Percentiles rank a stretch among this genome's conserved stretches.
Evolutionary conservation across 2,329 filamentous ascomycete genomes (phyloP).

Genomic region (Alternaria sp.): DNA sequence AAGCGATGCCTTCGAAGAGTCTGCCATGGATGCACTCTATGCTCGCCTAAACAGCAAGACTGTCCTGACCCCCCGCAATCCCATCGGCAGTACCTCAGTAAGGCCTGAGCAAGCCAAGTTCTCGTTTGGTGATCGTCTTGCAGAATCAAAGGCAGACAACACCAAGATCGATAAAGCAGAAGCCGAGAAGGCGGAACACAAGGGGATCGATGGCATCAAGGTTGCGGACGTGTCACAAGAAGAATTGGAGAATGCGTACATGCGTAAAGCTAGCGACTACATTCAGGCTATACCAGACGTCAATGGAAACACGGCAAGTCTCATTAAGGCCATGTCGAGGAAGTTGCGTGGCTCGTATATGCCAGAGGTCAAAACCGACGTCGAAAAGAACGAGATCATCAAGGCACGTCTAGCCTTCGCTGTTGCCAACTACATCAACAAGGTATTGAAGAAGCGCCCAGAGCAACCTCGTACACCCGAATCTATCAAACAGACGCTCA

Average conservation of each 20-base stretch:
- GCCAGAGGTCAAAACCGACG: conserved; percentile 4
- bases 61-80: background rate
- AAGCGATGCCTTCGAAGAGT: conserved; percentile 3
- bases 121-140: conserved; percentile 9
- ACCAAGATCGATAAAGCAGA: background rate
- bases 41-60: conserved; percentile 25
- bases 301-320: conserved; percentile 6
- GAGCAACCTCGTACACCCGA: conserved; percentile 18
- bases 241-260: conserved; percentile 25
- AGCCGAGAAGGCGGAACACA: background rate
- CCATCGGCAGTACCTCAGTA: background rate
- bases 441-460: conserved; percentile 18
- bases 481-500: conserved; percentile 25
- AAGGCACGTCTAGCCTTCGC: conserved; percentile 33
- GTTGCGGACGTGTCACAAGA: conserved; percentile 4
- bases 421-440: conserved; percentile 31
- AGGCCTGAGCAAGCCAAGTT: conserved; percentile 13
- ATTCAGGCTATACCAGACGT: conserved; percentile 22
- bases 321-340: conserved; percentile 24
- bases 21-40: conserved; percentile 30
- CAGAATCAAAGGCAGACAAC: background rate
- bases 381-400: conserved; percentile 21
- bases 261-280: conserved; percentile 29
- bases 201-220: background rate
- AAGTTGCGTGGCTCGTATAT: conserved; percentile 30